Conservation (phyloP, 2,329 filamentous ascomycete genomes). For the Colletotrichum sublineola region DNA sequence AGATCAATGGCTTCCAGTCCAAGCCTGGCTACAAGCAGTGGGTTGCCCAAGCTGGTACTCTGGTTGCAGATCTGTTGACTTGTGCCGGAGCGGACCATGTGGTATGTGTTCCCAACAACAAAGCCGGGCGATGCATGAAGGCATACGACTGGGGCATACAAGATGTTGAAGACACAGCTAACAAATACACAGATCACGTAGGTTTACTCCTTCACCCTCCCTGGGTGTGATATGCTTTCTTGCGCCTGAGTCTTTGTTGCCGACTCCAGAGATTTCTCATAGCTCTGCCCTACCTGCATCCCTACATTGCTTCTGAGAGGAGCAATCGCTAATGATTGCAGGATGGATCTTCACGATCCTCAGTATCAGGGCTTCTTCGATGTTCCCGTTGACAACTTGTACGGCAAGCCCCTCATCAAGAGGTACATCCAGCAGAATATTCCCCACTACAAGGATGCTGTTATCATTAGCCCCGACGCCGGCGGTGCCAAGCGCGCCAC, state of each 20-base stretch:
- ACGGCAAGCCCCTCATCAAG: conserved; percentile 81
- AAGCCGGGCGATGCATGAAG: background rate
- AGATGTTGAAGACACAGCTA: background rate
- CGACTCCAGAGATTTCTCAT: background rate
- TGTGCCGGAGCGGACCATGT: conserved; percentile 97
- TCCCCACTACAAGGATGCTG: conserved; percentile 84
- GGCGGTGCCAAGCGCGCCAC: conserved; percentile 97
- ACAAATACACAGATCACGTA: conserved; percentile 40
- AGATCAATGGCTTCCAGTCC: conserved; percentile 74
- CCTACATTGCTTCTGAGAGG: conserved; percentile 31
- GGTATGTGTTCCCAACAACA: conserved; percentile 47
- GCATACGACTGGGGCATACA: background rate
- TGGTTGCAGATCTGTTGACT: conserved; percentile 93
- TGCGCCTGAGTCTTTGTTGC: conserved; percentile 4
- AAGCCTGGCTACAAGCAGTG: conserved; percentile 98
- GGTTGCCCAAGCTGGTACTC: conserved; percentile 96
- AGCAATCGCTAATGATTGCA: conserved; percentile 46
- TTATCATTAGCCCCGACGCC: conserved; percentile 96
- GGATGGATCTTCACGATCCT: conserved; percentile 93
- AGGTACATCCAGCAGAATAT: conserved; percentile 84
- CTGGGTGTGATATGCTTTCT: background rate
- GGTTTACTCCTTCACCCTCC: conserved; percentile 42
- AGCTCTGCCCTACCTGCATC: background rate
- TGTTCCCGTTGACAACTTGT: conserved; percentile 97
- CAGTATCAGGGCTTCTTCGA: conserved; percentile 99